Conservation (phyloP, 73 alveolate genomes). For the Uronychia binucleata region DNA sequence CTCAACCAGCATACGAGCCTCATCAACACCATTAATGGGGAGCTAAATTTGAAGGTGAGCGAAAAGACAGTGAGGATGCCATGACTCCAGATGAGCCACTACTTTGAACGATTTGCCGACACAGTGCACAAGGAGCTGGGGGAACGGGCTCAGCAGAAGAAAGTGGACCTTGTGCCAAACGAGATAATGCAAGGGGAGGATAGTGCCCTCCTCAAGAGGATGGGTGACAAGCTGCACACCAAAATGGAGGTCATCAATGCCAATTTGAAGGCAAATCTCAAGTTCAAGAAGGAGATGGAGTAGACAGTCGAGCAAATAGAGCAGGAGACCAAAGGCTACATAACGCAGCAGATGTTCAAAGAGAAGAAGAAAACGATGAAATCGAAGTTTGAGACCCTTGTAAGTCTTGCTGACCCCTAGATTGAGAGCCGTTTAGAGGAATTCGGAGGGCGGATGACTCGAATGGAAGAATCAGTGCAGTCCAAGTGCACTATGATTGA, state of each 20-base stretch:
- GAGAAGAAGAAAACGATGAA: conserved; percentile 21
- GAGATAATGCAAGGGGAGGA: conserved; percentile 1
- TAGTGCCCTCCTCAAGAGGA: background rate
- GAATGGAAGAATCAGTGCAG: background rate
- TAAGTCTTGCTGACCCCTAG: background rate
- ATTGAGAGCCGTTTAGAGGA: background rate
- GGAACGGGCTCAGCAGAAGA: conserved; percentile 53
- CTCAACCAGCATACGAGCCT: conserved; percentile 12
- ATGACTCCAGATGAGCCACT: background rate
- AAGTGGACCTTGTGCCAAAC: conserved; percentile 16
- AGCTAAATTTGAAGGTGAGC: background rate
- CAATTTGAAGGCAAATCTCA: background rate
- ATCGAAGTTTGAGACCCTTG: conserved; percentile 5
- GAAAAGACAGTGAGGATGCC: background rate
- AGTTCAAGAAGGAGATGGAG: background rate
- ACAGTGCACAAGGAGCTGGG: conserved; percentile 67
- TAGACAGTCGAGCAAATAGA: background rate
- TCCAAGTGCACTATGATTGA: too few relatives aligned
- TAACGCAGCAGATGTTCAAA: conserved; percentile 3
- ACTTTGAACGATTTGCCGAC: conserved; percentile 29
- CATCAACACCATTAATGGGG: conserved; percentile 1
- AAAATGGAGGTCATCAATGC: conserved; percentile 58
- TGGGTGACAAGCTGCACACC: conserved; percentile 41
- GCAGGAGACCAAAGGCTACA: background rate
- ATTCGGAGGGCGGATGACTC: background rate